These are phyloP conservation scores for Stemphylium vesicarium DNA, from an alignment of 2,329 filamentous ascomycete species.

Conservation along the genomic window DNA sequence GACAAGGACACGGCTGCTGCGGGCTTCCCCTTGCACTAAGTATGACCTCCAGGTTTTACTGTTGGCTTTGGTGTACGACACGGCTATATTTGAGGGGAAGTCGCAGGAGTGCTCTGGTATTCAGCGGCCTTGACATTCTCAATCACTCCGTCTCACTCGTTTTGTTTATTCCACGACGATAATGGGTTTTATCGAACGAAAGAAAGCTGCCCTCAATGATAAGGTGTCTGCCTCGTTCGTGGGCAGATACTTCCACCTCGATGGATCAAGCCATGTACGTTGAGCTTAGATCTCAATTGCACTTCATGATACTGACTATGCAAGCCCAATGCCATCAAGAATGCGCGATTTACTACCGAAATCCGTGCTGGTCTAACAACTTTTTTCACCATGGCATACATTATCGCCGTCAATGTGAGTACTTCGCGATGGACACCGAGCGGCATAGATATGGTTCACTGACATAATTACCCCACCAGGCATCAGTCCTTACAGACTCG, in stretches of 20 bases:
- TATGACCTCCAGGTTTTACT: neutral
- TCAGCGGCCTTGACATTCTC: neutral
- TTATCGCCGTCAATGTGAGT: slow-evolving; percentile 67
- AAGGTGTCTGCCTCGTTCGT: slow-evolving; percentile 42
- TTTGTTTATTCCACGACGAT: neutral
- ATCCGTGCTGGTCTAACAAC: slow-evolving; percentile 83
- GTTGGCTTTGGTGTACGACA: neutral
- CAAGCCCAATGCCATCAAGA: slow-evolving; percentile 72
- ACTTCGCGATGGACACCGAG: neutral
- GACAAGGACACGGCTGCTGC: slow-evolving; percentile 7
- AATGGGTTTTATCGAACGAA: slow-evolving; percentile 28
- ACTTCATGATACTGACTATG: slow-evolving; percentile 18
- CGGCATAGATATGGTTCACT: neutral
- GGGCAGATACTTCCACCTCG: slow-evolving; percentile 69
- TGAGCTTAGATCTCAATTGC: neutral
- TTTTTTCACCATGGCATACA: slow-evolving; percentile 58
- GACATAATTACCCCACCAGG: slow-evolving; percentile 11
- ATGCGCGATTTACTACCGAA: slow-evolving; percentile 81
- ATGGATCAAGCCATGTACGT: slow-evolving; percentile 82
- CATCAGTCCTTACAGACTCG: slow-evolving; percentile 70
- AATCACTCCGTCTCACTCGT: neutral
- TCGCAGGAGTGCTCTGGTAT: neutral
- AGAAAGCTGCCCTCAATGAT: slow-evolving; percentile 37
- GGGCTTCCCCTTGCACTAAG: slow-evolving; percentile 1
- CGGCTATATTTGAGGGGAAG: slow-evolving; percentile 7